Conservation (phyloP, 2,329 filamentous ascomycete genomes). For the Plectosphaerella sp. region DNA sequence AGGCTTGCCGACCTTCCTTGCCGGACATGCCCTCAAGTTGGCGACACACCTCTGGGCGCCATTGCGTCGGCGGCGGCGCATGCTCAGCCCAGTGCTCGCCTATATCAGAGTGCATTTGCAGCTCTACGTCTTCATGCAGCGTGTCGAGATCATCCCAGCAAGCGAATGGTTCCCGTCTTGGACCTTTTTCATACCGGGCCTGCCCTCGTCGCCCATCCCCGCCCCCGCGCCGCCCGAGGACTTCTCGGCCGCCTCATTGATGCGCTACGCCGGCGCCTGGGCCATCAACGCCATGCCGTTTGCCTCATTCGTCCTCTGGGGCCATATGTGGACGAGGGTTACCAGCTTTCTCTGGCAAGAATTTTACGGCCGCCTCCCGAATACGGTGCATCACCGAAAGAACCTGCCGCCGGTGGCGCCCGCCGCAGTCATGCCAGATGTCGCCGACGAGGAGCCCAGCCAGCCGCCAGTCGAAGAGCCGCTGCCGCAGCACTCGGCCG, state of each 20-base stretch:
- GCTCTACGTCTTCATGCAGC: conserved; percentile 47
- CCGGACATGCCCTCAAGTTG: conserved; percentile 25
- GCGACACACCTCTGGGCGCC: conserved; percentile 13
- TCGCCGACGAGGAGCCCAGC: background rate
- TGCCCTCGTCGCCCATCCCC: conserved; percentile 43
- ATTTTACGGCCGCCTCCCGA: conserved; percentile 36
- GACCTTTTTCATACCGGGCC: conserved; percentile 52
- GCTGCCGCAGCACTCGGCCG: background rate
- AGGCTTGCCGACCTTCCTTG: conserved; percentile 35
- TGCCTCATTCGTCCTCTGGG: conserved; percentile 38
- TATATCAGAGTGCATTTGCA: conserved; percentile 48
- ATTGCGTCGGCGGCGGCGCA: conserved; percentile 9
- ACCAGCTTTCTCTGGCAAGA: conserved; percentile 29
- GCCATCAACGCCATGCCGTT: conserved; percentile 42
- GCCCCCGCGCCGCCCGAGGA: conserved; percentile 37
- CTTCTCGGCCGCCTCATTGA: conserved; percentile 30
- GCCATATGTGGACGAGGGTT: conserved; percentile 29
- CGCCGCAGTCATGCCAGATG: conserved; percentile 6
- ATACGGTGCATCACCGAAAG: conserved; percentile 24
- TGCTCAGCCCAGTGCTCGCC: conserved; percentile 15
- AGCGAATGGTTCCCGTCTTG: conserved; percentile 36
- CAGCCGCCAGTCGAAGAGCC: background rate
- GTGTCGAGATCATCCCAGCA: conserved; percentile 40
- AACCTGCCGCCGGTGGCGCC: conserved; percentile 13
- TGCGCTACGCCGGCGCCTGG: conserved; percentile 37